phyloP scores from a whole-genome alignment of 2,329 filamentous ascomycete genomes.

The Microcyclosporella mali region DNA sequence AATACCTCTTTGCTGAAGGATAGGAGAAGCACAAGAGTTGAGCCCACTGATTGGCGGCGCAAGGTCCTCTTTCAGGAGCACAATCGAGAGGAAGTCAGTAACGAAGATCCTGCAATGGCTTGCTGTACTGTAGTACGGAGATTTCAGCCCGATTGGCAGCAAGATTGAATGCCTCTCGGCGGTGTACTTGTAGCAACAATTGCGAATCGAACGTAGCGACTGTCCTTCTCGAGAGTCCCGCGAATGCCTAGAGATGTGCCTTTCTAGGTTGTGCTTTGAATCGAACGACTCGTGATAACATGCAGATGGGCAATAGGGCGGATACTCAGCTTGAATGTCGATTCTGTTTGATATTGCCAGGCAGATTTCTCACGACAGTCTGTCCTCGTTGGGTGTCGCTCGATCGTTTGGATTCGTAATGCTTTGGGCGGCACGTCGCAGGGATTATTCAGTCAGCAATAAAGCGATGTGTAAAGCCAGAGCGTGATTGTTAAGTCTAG shows the following conservation, averaged over 20 bases:
- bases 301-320: not conserved
- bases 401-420: not conserved
- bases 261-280: slow-evolving; percentile 6
- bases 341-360: too few species aligned
- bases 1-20: slow-evolving; percentile 1
- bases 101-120: too few species aligned
- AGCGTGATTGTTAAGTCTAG: too few species aligned
- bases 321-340: not conserved
- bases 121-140: not conserved
- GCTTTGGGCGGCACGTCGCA: not conserved
- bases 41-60: slow-evolving; percentile 12
- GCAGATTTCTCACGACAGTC: too few species aligned
- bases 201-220: not conserved
- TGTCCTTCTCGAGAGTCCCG: too few species aligned
- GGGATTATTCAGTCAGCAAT: not conserved
- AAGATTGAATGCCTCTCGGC: slow-evolving; percentile 10
- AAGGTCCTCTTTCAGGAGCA: not conserved
- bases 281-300: not conserved
- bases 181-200: slow-evolving; percentile 1
- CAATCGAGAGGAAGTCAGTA: too few species aligned
- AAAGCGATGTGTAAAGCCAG: too few species aligned
- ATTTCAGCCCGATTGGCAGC: slow-evolving; percentile 2
- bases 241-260: slow-evolving; percentile 1
- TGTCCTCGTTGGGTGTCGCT: too few species aligned
- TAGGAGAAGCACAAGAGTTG: slow-evolving; percentile 8